Evolutionary conservation across 2,329 filamentous ascomycete genomes (phyloP).

Genomic region (Albophoma yamanashiensis): DNA sequence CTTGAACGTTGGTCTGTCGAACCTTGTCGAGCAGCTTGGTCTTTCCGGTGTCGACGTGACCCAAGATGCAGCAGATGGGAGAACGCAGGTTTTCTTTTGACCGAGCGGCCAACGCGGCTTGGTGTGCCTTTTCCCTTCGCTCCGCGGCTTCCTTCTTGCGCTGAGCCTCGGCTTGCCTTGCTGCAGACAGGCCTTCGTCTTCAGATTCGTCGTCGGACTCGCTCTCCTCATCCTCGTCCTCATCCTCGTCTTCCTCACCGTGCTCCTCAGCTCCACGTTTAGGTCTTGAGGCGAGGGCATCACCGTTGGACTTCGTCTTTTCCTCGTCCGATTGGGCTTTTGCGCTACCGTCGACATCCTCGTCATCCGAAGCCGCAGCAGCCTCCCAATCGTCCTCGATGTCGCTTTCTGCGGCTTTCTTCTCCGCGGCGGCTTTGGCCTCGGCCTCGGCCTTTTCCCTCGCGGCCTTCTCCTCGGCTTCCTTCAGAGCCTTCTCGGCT

Average conservation of each 20-base stretch:
- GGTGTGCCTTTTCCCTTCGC: constrained; percentile 78
- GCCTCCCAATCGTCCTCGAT: constrained; percentile 83
- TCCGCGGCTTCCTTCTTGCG: constrained; percentile 84
- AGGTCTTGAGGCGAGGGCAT: not conserved
- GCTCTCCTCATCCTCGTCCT: constrained; percentile 16
- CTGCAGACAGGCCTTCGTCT: constrained; percentile 66
- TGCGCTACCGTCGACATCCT: constrained; percentile 88
- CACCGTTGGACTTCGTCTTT: constrained; percentile 20
- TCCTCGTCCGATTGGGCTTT: constrained; percentile 77
- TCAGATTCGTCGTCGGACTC: constrained; percentile 45
- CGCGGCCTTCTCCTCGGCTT: constrained; percentile 50
- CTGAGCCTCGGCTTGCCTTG: constrained; percentile 59
- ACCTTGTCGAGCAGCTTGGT: constrained; percentile 99
- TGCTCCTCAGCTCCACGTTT: constrained; percentile 37
- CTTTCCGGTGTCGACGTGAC: constrained; percentile 99
- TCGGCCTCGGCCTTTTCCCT: constrained; percentile 46
- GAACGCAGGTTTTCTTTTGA: constrained; percentile 93
- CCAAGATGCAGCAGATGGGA: constrained; percentile 98
- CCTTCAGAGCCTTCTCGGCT: constrained; percentile 55
- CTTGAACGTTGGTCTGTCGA: constrained; percentile 95
- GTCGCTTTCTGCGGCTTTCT: constrained; percentile 46
- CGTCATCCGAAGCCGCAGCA: constrained; percentile 59
- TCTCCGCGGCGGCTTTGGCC: constrained; percentile 40
- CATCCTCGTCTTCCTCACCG: constrained; percentile 16
- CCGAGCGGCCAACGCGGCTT: constrained; percentile 80